These are phyloP conservation scores for Coemansia sp. DNA, from an alignment of 192 early-diverging fungal species.

Conservation along the genomic window DNA sequence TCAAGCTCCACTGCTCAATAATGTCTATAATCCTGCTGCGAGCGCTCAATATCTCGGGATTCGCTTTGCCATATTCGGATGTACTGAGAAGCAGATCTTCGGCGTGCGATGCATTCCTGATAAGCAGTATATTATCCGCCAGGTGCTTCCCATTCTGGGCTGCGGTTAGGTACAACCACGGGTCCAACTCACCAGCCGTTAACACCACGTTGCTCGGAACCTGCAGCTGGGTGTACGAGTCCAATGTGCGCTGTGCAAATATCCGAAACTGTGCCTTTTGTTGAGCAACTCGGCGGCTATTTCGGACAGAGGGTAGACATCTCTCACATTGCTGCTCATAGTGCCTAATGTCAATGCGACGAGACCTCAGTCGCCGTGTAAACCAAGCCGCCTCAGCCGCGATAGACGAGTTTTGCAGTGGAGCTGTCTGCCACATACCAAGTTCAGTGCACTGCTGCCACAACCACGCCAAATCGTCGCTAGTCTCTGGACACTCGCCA, in stretches of 20 bases:
- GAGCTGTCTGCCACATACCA: slow-evolving; percentile 49
- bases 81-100: slow-evolving; percentile 20
- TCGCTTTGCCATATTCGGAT: neutral
- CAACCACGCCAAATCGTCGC: slow-evolving; percentile 31
- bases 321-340: slow-evolving; percentile 20
- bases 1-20: slow-evolving; percentile 14
- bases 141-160: neutral
- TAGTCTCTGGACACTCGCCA: slow-evolving; percentile 8
- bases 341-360: slow-evolving; percentile 16
- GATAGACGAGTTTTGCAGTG: neutral
- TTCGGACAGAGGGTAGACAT: slow-evolving; percentile 15
- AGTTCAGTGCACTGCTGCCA: slow-evolving; percentile 48
- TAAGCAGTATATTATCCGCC: slow-evolving; percentile 3
- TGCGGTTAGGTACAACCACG: slow-evolving; percentile 23
- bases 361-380: slow-evolving; percentile 27
- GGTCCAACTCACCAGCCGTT: slow-evolving; percentile 35
- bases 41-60: slow-evolving; percentile 10
- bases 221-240: neutral
- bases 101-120: slow-evolving; percentile 25
- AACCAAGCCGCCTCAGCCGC: slow-evolving; percentile 6
- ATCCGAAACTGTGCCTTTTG: slow-evolving; percentile 14
- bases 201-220: slow-evolving; percentile 14
- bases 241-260: slow-evolving; percentile 20
- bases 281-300: neutral
- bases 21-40: slow-evolving; percentile 1